Evolutionary conservation across 768 basidiomycete species (phyloP).

Genomic region (Mycena latifolia): DNA sequence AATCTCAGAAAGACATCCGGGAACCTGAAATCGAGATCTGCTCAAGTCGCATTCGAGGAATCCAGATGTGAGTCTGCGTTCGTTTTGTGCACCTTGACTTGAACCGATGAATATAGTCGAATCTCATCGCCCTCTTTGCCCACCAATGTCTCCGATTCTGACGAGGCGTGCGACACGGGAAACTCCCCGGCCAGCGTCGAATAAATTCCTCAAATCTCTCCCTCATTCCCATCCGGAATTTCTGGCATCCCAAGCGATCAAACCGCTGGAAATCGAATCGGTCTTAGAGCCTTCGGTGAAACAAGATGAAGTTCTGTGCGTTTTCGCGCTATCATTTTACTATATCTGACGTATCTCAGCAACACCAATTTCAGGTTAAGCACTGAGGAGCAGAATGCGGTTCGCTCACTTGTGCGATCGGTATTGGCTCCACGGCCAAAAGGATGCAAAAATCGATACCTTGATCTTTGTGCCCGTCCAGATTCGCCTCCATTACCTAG

Average conservation of each 20-base stretch:
- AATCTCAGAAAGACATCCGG: constrained; percentile 39
- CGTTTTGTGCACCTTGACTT: neutral
- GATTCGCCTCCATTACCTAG: constrained; percentile 36
- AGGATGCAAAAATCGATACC: constrained; percentile 29
- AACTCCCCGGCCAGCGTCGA: constrained; percentile 57
- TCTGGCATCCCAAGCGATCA: constrained; percentile 38
- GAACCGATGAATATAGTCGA: constrained; percentile 38
- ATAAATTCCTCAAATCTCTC: constrained; percentile 40
- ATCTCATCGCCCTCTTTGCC: constrained; percentile 39
- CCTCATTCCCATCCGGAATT: constrained; percentile 41
- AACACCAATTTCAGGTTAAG: constrained; percentile 31
- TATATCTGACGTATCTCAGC: constrained; percentile 12
- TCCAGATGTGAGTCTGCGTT: constrained; percentile 44
- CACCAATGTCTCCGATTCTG: constrained; percentile 58
- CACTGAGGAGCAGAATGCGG: constrained; percentile 37
- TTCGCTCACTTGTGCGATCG: constrained; percentile 37
- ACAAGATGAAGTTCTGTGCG: constrained; percentile 57
- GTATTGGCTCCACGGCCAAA: constrained; percentile 34
- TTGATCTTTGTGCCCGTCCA: constrained; percentile 45
- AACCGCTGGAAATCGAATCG: constrained; percentile 43
- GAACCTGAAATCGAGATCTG: constrained; percentile 48
- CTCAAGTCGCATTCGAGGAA: constrained; percentile 52
- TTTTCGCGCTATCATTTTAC: constrained; percentile 35
- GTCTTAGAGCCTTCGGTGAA: constrained; percentile 47
- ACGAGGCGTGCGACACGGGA: constrained; percentile 60